These are phyloP conservation scores for Prunus dulcis DNA, from an alignment of 306 rosid genomes.

Conservation along the genomic window DNA sequence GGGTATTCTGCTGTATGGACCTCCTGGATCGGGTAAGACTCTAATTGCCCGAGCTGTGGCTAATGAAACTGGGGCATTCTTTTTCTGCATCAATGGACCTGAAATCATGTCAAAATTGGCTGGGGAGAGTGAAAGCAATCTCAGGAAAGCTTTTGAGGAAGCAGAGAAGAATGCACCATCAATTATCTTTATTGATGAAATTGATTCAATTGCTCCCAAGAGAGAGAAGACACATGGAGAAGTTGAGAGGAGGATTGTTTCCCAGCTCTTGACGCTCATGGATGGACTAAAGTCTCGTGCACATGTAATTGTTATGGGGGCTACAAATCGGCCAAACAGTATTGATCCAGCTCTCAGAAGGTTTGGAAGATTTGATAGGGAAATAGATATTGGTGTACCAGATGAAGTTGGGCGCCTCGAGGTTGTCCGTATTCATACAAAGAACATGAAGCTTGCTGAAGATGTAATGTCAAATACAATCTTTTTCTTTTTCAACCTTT, in stretches of 20 bases:
- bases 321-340: conserved; percentile 95
- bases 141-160: conserved; percentile 97
- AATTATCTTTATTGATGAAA: conserved; percentile 89
- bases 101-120: conserved; percentile 96
- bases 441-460: conserved; percentile 95
- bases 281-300: conserved; percentile 94
- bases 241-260: conserved; percentile 96
- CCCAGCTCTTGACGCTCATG: conserved; percentile 96
- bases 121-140: conserved; percentile 97
- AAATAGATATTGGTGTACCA: conserved; percentile 94
- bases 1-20: conserved; percentile 88
- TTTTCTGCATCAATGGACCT: conserved; percentile 96
- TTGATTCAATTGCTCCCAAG: conserved; percentile 97
- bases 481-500: background rate
- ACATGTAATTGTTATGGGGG: conserved; percentile 94
- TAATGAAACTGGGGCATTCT: conserved; percentile 97
- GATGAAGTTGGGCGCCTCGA: conserved; percentile 96
- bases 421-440: conserved; percentile 94
- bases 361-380: conserved; percentile 98
- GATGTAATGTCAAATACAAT: conserved; percentile 50
- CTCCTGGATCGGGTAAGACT: conserved; percentile 95
- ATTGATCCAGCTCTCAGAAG: conserved; percentile 97
- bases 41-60: conserved; percentile 93
- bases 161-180: conserved; percentile 99
- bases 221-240: conserved; percentile 97